Base-by-base conservation (phyloP, 768 basidiomycete species). In the Termitomyces sp. region DNA sequence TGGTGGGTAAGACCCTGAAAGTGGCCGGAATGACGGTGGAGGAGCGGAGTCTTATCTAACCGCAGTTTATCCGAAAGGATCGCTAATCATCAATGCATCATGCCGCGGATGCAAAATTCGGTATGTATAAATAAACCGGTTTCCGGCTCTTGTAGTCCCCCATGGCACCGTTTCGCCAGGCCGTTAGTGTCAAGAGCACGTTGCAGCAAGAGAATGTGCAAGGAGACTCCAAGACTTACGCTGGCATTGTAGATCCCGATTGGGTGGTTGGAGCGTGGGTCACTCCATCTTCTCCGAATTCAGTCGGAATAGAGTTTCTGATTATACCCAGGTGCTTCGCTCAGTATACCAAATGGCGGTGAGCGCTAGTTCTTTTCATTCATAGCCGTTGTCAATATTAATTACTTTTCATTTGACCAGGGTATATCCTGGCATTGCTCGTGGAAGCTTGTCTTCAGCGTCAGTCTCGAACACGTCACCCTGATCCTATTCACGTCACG, bases 401-500 rank as follows among this genome's bases (percentile, higher is more conserved):
- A 30, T 22, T 38, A 9, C 24, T 12, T 6, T 45, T 16, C 0
- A 32, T 16, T 38, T 16, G 51, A 9, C 33, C 43, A 87, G 86
- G 87, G 10, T 87, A 86, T 64, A 70, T 82, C 18, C 72, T 88
- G 18, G 83, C 80, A 2, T 67, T 82, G 46, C 70, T 83, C 20
- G 57, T 87, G 0, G 77, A 87, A 36, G 78, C 85, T 14, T 83
- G 80, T 58, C 73, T 82, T 10, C 72, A 75, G 47, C 69, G 80
- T 55, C 86, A 88, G 67, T 69, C 73, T 1, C 58, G 32, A 14
- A 58, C 65, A 3, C 56, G 64, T 10, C 85, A 86, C 65, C 69
- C 64, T 12, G 85, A 88, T 62, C 82, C 82, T 14, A 71, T 87
- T 45, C 81, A 87, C 65, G 68, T 86, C 51, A 83, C 80, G 16